Percentiles rank a stretch among this genome's conserved stretches.
These are phyloP conservation scores for Lindgomyces ingoldianus DNA, from an alignment of 495 filamentous ascomycete genomes.

Conservation along the genomic window DNA sequence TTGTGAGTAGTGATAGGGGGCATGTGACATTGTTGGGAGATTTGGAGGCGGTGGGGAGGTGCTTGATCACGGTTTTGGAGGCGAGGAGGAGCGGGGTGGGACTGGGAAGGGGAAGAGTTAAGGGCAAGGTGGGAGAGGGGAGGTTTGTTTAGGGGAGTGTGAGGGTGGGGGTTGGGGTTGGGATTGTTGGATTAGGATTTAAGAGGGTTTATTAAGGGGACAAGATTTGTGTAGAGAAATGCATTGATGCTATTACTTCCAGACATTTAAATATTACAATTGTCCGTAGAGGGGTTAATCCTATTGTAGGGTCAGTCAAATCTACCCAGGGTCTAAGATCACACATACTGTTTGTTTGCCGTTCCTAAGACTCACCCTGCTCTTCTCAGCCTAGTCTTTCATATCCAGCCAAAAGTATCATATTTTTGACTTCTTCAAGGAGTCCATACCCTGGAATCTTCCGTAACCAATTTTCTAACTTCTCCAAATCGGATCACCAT, in stretches of 20 bases:
- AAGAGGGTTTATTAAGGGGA: not conserved
- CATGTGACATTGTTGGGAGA: constrained; percentile 87
- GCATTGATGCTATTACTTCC: not conserved
- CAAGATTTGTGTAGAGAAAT: not conserved
- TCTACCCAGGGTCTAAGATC: too few relatives aligned
- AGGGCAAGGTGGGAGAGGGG: constrained; percentile 1
- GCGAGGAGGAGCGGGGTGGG: constrained; percentile 74
- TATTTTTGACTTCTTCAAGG: too few relatives aligned
- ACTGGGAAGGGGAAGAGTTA: constrained; percentile 43
- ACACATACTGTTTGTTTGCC: too few relatives aligned
- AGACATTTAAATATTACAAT: not conserved
- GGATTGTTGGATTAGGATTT: not conserved
- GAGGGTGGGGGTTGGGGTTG: not conserved
- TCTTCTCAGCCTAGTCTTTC: too few relatives aligned
- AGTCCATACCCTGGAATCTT: too few relatives aligned
- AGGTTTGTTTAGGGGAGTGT: not conserved
- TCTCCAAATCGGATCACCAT: constrained; percentile 5
- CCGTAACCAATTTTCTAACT: not conserved
- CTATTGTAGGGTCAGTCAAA: too few relatives aligned
- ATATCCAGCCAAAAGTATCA: too few relatives aligned
- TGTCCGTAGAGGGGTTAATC: not conserved
- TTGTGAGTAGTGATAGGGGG: constrained; percentile 77
- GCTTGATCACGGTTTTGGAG: constrained; percentile 63
- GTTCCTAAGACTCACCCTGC: too few relatives aligned
- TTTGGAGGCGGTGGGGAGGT: constrained; percentile 75